Conservation (phyloP, 2,329 filamentous ascomycete genomes). For the Microsporum canis region DNA sequence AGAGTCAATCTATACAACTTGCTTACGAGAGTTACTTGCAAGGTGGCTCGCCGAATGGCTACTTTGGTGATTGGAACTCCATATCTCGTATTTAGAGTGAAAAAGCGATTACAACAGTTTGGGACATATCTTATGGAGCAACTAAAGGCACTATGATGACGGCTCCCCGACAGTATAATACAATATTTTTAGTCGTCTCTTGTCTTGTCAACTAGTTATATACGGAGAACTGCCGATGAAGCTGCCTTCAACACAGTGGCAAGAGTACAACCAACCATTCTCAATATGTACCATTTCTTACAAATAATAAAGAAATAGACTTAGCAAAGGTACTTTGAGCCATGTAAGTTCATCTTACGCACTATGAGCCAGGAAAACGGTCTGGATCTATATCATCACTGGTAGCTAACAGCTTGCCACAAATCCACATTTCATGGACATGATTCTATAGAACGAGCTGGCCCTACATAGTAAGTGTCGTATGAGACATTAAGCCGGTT, state of each 20-base stretch:
- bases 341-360: neutral
- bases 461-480: neutral
- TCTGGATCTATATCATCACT: neutral
- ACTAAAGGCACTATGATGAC: neutral
- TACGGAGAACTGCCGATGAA: neutral
- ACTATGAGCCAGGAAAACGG: neutral
- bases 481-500: neutral
- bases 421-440: neutral
- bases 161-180: neutral
- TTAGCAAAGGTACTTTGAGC: neutral
- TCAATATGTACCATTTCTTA: neutral
- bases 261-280: neutral
- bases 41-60: neutral
- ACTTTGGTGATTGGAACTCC: neutral
- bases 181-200: neutral
- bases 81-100: neutral
- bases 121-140: no score
- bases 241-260: neutral
- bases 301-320: neutral
- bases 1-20: neutral
- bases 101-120: neutral
- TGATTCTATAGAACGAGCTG: neutral
- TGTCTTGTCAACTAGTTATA: neutral
- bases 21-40: neutral
- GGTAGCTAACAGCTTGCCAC: neutral